phyloP scores from a whole-genome alignment of 2,329 filamentous ascomycete species.

The Cordyceps militaris region DNA sequence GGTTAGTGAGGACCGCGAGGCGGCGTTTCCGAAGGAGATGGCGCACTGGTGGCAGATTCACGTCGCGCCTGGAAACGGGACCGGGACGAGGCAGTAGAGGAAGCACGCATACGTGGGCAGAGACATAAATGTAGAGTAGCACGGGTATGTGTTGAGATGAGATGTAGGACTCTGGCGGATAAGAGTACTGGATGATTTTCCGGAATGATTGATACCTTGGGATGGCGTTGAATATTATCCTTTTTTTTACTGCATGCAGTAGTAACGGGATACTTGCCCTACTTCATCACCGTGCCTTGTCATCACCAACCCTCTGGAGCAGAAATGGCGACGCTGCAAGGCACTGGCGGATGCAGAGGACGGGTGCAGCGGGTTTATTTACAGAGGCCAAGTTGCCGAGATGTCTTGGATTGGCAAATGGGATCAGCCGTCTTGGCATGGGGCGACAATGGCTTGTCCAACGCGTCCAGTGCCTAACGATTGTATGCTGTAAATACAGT shows the following conservation, averaged over 20 bases:
- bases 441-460: no score
- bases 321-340: no score
- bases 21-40: constrained; percentile 26
- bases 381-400: no score
- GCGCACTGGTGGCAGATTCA: constrained; percentile 38
- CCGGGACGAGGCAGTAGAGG: not conserved
- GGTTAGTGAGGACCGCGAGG: constrained; percentile 28
- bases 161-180: not conserved
- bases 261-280: not conserved
- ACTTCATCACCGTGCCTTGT: no score
- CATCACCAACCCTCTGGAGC: no score
- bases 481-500: no score
- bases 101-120: not conserved
- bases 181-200: not conserved
- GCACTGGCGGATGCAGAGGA: no score
- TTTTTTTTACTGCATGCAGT: no score
- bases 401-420: no score
- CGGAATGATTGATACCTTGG: constrained; percentile 11
- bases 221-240: constrained; percentile 5
- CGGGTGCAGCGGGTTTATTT: no score
- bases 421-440: no score
- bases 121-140: not conserved
- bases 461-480: no score
- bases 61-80: constrained; percentile 23
- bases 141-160: not conserved